Conservation (phyloP, 345 rosid genomes). For the Carallia pectinifolia region DNA sequence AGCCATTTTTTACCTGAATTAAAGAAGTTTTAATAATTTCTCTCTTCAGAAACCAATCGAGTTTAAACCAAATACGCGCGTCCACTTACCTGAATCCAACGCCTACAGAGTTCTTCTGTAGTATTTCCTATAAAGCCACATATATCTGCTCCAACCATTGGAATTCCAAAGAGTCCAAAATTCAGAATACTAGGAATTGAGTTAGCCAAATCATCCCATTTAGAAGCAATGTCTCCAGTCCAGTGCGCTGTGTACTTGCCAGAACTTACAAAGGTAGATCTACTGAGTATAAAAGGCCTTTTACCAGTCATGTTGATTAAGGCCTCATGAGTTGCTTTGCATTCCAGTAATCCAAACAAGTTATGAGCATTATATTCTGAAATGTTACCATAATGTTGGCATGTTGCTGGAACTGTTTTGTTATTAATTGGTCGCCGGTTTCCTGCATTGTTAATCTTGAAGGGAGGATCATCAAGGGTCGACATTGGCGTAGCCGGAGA, state of each 20-base stretch:
- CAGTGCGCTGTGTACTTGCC: constrained; percentile 80
- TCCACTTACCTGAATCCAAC: constrained; percentile 68
- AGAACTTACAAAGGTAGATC: constrained; percentile 74
- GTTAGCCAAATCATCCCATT: constrained; percentile 64
- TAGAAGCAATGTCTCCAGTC: constrained; percentile 75
- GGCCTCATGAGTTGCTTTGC: constrained; percentile 57
- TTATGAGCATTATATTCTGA: constrained; percentile 70
- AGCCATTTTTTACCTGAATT: too few species aligned
- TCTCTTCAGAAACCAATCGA: too few species aligned
- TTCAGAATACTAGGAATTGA: constrained; percentile 59
- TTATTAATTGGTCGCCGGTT: constrained; percentile 30
- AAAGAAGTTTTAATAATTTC: too few species aligned
- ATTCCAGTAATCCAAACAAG: constrained; percentile 62
- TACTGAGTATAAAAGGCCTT: constrained; percentile 66
- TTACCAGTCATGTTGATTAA: constrained; percentile 41
- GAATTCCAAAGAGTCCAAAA: constrained; percentile 72
- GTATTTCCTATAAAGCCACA: constrained; percentile 60
- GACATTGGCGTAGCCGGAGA: constrained; percentile 41
- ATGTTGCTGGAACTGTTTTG: constrained; percentile 53
- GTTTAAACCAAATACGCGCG: too few species aligned
- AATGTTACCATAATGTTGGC: constrained; percentile 50
- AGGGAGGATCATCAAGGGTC: constrained; percentile 60
- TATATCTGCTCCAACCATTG: constrained; percentile 85
- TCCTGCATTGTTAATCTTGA: constrained; percentile 61
- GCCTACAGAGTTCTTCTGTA: constrained; percentile 62